These are phyloP conservation scores for Daedaleopsis sinensis DNA, from an alignment of 768 basidiomycete genomes.

Conservation along the genomic window DNA sequence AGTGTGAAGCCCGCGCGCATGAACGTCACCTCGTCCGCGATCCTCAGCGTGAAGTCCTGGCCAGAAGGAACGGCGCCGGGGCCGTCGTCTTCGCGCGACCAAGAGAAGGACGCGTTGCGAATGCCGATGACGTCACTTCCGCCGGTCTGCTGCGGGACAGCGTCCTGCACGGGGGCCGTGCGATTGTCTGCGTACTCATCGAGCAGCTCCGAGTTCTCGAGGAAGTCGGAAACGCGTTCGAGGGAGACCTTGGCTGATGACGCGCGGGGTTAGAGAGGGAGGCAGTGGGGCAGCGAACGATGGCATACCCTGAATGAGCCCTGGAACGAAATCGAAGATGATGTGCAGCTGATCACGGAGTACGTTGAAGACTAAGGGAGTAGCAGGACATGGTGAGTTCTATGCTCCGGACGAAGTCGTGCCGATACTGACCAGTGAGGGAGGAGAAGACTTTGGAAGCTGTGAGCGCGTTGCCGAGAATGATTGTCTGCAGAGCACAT, in stretches of 20 bases:
- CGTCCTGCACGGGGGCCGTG: constrained; percentile 12
- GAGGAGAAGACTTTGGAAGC: constrained; percentile 44
- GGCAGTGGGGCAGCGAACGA: neutral
- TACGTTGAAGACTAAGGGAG: constrained; percentile 54
- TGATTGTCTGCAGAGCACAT: constrained; percentile 33
- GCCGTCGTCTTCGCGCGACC: constrained; percentile 47
- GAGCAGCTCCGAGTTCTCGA: constrained; percentile 52
- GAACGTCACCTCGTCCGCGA: constrained; percentile 60
- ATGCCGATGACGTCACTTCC: constrained; percentile 50
- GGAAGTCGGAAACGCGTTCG: constrained; percentile 55
- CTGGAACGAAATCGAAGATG: constrained; percentile 36
- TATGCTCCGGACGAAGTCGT: neutral
- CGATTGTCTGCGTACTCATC: constrained; percentile 38
- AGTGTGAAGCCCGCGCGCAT: constrained; percentile 55
- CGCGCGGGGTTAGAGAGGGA: neutral
- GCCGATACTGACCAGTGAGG: constrained; percentile 30
- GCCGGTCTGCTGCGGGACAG: constrained; percentile 4
- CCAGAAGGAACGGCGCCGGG: constrained; percentile 34
- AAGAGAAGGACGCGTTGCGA: constrained; percentile 57
- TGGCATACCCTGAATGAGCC: constrained; percentile 34
- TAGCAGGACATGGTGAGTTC: neutral
- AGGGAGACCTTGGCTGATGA: constrained; percentile 61
- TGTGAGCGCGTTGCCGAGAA: constrained; percentile 42
- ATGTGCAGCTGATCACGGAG: constrained; percentile 51
- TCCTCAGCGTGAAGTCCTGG: constrained; percentile 50